Conservation (phyloP, 768 basidiomycete species). For the Rhizopogon rudus region DNA sequence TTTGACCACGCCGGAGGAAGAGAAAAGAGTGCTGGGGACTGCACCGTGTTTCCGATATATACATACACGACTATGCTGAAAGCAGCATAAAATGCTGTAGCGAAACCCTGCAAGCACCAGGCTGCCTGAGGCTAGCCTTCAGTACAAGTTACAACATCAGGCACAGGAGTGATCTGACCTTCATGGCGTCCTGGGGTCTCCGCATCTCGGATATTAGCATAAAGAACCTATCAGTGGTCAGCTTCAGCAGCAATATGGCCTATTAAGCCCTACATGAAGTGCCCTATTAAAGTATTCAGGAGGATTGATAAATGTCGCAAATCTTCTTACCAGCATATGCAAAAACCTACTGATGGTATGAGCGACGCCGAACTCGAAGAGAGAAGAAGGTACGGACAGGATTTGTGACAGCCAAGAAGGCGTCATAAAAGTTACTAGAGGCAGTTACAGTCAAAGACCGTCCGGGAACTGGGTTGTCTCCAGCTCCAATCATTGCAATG, state of each 20-base stretch:
- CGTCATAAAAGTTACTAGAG: slow-evolving; percentile 38
- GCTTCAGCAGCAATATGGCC: not conserved
- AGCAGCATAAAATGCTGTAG: slow-evolving; percentile 45
- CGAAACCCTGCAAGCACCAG: slow-evolving; percentile 48
- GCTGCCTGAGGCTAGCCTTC: slow-evolving; percentile 33
- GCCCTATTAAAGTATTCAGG: slow-evolving; percentile 26
- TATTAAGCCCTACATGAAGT: slow-evolving; percentile 41
- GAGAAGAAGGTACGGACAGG: slow-evolving; percentile 31
- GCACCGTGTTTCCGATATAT: slow-evolving; percentile 42
- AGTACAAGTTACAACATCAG: not conserved
- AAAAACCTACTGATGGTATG: slow-evolving; percentile 31
- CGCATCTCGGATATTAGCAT: slow-evolving; percentile 56
- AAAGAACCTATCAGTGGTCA: slow-evolving; percentile 41
- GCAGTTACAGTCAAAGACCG: slow-evolving; percentile 34
- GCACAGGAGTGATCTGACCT: slow-evolving; percentile 26
- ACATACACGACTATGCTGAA: slow-evolving; percentile 42
- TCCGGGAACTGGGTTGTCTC: slow-evolving; percentile 37
- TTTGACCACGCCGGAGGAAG: slow-evolving; percentile 47
- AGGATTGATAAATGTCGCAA: not conserved
- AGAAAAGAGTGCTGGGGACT: slow-evolving; percentile 43
- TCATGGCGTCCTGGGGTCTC: slow-evolving; percentile 48
- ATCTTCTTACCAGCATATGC: slow-evolving; percentile 40
- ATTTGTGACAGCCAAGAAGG: slow-evolving; percentile 49
- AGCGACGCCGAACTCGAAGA: not conserved
- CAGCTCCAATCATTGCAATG: slow-evolving; percentile 47